Evolutionary conservation across 148 eudicot species (phyloP).

Genomic region (Salicornia ramosissima): DNA sequence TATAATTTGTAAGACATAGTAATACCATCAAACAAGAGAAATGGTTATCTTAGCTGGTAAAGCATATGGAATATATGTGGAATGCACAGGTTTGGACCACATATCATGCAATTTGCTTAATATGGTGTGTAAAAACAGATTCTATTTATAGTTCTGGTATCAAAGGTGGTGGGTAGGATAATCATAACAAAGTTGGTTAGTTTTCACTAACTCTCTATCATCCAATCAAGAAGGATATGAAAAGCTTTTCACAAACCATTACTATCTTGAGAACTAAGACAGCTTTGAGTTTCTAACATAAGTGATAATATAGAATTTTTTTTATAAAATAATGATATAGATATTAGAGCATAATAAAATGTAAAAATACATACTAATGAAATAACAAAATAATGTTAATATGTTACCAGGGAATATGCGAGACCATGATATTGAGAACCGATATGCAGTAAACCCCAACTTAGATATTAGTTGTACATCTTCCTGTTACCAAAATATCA

Average conservation of each 20-base stretch:
- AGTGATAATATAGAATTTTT: background rate
- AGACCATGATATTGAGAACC: constrained; percentile 84
- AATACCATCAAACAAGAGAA: no score
- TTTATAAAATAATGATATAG: no score
- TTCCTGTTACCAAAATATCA: constrained; percentile 40
- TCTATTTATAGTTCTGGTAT: no score
- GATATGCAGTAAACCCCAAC: constrained; percentile 68
- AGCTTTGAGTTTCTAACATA: background rate
- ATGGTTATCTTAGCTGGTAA: no score
- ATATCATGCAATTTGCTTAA: no score
- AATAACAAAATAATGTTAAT: constrained; percentile 15
- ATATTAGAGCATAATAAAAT: no score
- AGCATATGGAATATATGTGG: no score
- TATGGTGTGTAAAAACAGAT: no score
- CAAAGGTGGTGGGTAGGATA: no score
- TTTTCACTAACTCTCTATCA: background rate
- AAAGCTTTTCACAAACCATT: background rate
- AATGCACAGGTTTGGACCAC: no score
- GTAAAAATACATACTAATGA: background rate
- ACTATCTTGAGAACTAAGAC: background rate
- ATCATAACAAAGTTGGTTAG: background rate
- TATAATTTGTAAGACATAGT: no score
- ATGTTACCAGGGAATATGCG: constrained; percentile 69
- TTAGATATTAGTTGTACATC: constrained; percentile 65
- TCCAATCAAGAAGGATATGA: background rate